Base-by-base conservation (phyloP, 805 yeast species). In the Phaffomyces antillensis region DNA sequence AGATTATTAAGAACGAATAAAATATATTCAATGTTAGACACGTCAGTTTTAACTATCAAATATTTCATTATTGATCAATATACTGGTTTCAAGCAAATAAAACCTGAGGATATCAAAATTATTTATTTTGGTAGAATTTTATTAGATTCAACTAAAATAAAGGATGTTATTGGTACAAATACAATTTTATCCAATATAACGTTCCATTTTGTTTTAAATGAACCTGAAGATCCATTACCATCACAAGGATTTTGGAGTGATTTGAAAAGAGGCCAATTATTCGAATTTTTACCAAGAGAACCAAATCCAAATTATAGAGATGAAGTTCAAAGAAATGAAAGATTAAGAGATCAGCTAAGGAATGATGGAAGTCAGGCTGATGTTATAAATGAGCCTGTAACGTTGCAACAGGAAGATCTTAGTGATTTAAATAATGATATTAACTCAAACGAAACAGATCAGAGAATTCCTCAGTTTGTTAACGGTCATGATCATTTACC, bases 271-370 rank as follows among this genome's bases (percentile, higher is more conserved):
- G 65, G 63, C 1, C 48, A 45, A 9, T 41, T 57, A 5, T 60
- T 62, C 51, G 66, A 61, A 17, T 61, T 57, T 39, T 47, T 60
- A 24, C 65, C 66, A 33, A 53, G 57, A 43, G 59, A 54, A 33
- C 61, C 63, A 32, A 58, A 59, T 43, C 62, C 61, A 25, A 39
- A 52, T 35, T 59, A 51, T 37, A 51, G 52, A 24, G 49, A 46
- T 8, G 61, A 59, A 39, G 51, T 50, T 10, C 55, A 53, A 43
- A 51, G 61, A 45, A 54, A 51, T 44, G 48, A 52, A 30, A 43
- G 59, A 37, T 32, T 56, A 26, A 53, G 59, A 46, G 49, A 50
- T 33, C 56, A 53, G 18, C 40, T 54, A 30, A 51, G 50, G 40
- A 43, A 43, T 12, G 46, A 37, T 7, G 25, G 18, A 5, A n/a